Percentiles rank a stretch among this genome's conserved stretches.
phyloP scores from a whole-genome alignment of 352 stramenopile species.

The Blastocystis sp. region DNA sequence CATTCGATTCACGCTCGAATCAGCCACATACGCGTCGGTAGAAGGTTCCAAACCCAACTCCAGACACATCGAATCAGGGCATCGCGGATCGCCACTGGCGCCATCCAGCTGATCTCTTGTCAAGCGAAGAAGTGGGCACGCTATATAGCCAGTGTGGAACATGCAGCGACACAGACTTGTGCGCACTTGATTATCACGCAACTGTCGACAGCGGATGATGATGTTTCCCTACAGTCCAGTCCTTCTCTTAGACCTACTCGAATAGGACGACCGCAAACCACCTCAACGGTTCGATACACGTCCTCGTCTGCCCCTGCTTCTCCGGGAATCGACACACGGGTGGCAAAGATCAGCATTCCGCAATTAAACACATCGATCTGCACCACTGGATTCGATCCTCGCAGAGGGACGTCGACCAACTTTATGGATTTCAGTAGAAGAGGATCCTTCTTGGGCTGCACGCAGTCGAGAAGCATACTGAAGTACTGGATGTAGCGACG shows the following conservation, averaged over 20 bases:
- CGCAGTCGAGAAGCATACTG: slow-evolving; percentile 30
- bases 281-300: not conserved
- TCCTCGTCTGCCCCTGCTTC: not conserved
- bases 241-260: not conserved
- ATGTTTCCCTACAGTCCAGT: slow-evolving; percentile 29
- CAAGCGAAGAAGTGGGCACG: not conserved
- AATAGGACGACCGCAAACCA: not conserved
- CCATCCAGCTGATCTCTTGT: slow-evolving; percentile 49
- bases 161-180: slow-evolving; percentile 48
- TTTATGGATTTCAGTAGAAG: not conserved
- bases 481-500: slow-evolving; percentile 56
- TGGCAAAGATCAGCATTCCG: slow-evolving; percentile 25
- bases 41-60: not conserved
- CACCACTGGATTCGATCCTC: not conserved
- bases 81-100: not conserved
- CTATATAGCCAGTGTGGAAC: slow-evolving; percentile 49
- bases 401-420: not conserved
- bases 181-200: not conserved
- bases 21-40: not conserved
- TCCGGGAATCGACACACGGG: not conserved
- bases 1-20: slow-evolving; percentile 4
- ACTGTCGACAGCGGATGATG: not conserved
- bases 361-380: slow-evolving; percentile 48
- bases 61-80: slow-evolving; percentile 8
- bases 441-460: not conserved